Percentiles rank a stretch among this genome's conserved stretches.
Conservation (phyloP, 305 asterid genomes). For the Rubia tinctorum region DNA sequence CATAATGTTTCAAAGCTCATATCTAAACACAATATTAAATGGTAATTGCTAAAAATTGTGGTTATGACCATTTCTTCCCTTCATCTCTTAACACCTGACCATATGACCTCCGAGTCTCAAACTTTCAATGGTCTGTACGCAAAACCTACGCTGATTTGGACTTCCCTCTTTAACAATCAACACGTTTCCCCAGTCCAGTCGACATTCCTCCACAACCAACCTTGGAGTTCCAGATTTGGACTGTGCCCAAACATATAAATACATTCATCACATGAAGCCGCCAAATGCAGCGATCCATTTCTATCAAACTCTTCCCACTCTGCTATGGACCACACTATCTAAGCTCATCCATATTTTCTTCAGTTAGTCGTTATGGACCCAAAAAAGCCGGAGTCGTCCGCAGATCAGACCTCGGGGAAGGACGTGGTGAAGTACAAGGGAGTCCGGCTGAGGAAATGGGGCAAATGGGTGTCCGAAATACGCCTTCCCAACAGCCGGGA, state of each 20-base stretch:
- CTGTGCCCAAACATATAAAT: constrained; percentile 1
- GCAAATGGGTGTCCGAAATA: constrained; percentile 62
- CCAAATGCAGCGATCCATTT: constrained; percentile 4
- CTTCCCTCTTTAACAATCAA: not conserved
- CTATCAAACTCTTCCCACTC: not conserved
- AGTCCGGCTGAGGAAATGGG: constrained; percentile 63
- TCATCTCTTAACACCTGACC: not conserved
- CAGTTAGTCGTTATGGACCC: not conserved
- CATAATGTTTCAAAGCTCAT: not conserved
- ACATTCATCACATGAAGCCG: constrained; percentile 4
- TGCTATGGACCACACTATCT: not conserved
- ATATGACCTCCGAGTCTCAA: not conserved
- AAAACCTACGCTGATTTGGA: constrained; percentile 1
- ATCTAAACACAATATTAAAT: not conserved
- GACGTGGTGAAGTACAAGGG: constrained; percentile 44
- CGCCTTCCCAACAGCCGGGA: constrained; percentile 63
- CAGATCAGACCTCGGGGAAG: not conserved
- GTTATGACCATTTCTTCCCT: not conserved
- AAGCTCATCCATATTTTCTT: not conserved
- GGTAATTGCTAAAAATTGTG: not conserved
- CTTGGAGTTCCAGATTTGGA: not conserved
- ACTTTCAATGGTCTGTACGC: constrained; percentile 10
- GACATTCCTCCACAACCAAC: not conserved
- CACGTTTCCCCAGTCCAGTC: not conserved
- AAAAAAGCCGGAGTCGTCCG: not conserved